Evolutionary conservation across 1,284 basidiomycete genomes (phyloP).

Genomic region (Tilletiaria anomala): DNA sequence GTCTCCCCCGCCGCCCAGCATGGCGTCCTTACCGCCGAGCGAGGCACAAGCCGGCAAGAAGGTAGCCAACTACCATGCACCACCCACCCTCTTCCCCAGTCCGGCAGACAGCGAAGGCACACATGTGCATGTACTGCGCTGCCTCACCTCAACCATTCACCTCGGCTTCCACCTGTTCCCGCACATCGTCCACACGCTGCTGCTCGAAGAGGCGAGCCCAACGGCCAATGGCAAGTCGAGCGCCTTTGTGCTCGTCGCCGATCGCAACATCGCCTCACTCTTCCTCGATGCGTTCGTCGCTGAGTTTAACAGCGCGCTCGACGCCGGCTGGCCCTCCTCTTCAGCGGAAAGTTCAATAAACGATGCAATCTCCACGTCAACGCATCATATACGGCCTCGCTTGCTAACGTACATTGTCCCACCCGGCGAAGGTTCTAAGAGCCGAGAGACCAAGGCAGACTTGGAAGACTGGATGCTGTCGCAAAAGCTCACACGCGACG

Average conservation of each 20-base stretch:
- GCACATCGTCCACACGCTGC: slow-evolving; percentile 52
- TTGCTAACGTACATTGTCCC: slow-evolving; percentile 66
- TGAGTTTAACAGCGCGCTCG: slow-evolving; percentile 37
- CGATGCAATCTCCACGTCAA: slow-evolving; percentile 42
- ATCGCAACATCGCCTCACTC: slow-evolving; percentile 68
- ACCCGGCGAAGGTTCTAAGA: slow-evolving; percentile 86
- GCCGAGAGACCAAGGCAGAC: slow-evolving; percentile 73
- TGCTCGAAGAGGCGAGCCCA: slow-evolving; percentile 35
- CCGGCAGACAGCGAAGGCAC: slow-evolving; percentile 25
- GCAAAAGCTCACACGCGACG: slow-evolving; percentile 80
- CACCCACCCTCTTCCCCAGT: neutral
- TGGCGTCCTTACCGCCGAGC: neutral
- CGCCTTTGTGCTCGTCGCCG: slow-evolving; percentile 83
- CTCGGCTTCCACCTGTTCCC: slow-evolving; percentile 36
- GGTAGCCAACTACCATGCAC: slow-evolving; percentile 34
- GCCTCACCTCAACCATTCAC: slow-evolving; percentile 31
- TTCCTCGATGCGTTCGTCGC: slow-evolving; percentile 56
- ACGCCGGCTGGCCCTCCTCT: slow-evolving; percentile 14
- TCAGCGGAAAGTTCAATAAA: no score
- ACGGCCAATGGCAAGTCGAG: slow-evolving; percentile 57
- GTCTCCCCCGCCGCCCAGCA: neutral
- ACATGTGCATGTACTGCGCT: slow-evolving; percentile 28
- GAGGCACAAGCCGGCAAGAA: slow-evolving; percentile 8
- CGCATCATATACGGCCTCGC: slow-evolving; percentile 38
- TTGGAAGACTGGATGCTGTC: slow-evolving; percentile 87